phyloP scores from a whole-genome alignment of 2,329 filamentous ascomycete genomes.

The Colletotrichum lupini region DNA sequence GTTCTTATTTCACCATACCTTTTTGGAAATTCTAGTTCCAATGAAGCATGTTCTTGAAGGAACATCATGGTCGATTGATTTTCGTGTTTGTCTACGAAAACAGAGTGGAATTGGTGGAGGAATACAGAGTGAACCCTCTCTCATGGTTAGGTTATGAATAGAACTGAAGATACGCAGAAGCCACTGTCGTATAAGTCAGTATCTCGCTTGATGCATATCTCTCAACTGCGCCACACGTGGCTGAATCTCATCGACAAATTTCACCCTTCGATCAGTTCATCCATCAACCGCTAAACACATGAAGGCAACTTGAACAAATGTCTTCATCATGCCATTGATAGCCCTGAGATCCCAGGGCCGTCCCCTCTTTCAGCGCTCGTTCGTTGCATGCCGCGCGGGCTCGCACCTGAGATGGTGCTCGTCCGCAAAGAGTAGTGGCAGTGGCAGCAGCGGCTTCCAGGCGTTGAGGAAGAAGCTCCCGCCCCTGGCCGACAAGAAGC shows the following conservation, averaged over 20 bases:
- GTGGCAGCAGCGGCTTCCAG: constrained; percentile 19
- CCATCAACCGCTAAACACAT: background rate
- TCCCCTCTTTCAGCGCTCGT: background rate
- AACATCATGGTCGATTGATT: background rate
- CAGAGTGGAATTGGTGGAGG: no score
- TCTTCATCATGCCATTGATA: constrained; percentile 27
- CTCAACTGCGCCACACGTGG: constrained; percentile 30
- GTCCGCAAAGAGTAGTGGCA: constrained; percentile 12
- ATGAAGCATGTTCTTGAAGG: background rate
- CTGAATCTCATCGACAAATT: constrained; percentile 35
- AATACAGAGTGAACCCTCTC: no score
- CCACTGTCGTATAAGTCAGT: constrained; percentile 9
- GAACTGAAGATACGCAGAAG: background rate
- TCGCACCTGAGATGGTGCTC: constrained; percentile 28
- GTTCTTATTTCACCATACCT: background rate
- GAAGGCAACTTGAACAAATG: background rate
- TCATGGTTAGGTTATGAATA: background rate
- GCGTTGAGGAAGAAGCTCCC: constrained; percentile 36
- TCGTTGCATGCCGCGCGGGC: constrained; percentile 7
- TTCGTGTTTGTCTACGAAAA: no score
- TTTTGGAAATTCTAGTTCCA: background rate
- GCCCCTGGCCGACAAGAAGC: constrained; percentile 25
- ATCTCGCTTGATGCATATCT: constrained; percentile 22
- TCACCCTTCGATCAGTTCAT: constrained; percentile 22
- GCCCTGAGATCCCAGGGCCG: constrained; percentile 18